Base-by-base conservation (phyloP, 495 filamentous ascomycete genomes). In the Parathielavia hyrcaniae region DNA sequence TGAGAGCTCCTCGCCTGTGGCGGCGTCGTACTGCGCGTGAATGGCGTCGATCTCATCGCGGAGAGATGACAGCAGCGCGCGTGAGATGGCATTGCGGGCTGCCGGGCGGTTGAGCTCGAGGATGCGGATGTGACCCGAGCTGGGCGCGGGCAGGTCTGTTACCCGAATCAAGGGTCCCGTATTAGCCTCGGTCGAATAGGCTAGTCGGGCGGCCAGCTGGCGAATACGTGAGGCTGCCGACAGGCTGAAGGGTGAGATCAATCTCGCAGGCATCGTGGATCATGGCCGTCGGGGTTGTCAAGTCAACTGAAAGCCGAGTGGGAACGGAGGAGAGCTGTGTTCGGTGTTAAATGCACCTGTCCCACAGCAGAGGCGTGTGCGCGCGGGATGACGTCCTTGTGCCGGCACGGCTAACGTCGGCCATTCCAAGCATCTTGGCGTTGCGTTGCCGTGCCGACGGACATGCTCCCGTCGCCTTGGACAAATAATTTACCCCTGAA, bases 61-160 rank as follows among this genome's bases (percentile, higher is more conserved):
- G 22, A 98, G 79, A 13, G 85, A 80, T 8, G 79, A 69, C 52
- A 98, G 78, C 35, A 98, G 77, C 39, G 83, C 81, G 48, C 77
- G 78, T 0, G 92, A 97, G 71, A 98, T 87, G 48, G 93, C 91
- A 67, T 98, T 98, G 60, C 90, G 86, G 40, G 90, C 87, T 1
- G 79, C 66, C 4, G 91, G 93, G 13, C 89, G 83, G 72, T 95
- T 89, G 61, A 98, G 84, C 51, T 89, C 85, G 52, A 98, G 81
- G 59, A 97, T 80, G 44, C 88, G 85, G 69, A 98, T 92, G 72
- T 85, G 85, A 57, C 93, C 93, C 5, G 82, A 81, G 63, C 87
- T 83, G 0, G 93, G 86, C 0, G 93, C 88, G 39, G 86, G 87
- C 40, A 96, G 65, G 69, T 86, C 82, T 45, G 78, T 82, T 55